Base-by-base conservation (phyloP, 2,329 filamentous ascomycete genomes). In the Fusarium pseudonygamai region DNA sequence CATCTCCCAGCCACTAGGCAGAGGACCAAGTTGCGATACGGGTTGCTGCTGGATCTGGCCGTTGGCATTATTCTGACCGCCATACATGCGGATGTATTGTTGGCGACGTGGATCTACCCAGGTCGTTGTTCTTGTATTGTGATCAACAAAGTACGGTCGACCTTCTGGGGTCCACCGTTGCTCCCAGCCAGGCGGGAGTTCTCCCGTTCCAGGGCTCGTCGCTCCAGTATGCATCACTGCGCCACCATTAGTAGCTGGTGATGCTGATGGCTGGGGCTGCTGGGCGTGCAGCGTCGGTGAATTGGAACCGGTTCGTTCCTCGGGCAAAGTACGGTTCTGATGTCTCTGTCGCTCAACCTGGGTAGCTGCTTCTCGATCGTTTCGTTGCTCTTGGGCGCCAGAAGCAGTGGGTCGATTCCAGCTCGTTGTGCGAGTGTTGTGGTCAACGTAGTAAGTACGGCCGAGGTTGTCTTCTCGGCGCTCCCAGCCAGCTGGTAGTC, bases 1-100 rank as follows among this genome's bases (percentile, higher is more conserved):
- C 96, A 99, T 99, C 87, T 99, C 96, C 96, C 96, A 99, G 6
- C 96, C 96, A 79, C 96, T 98, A 7, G 96, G 96, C 53, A 99
- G 84, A 32, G 96, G 96, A 8, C 96, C 96, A 50, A 99, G 89
- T 82, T 99, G 96, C 5, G 96, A 98, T 5, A 99, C 96, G 2
- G 96, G 96, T 83, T 99, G 96, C 81, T 98, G 96, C 83, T 98
- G 96, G 74, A 98, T 97, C 60, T 92, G 93, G 53, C 94, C 95
- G 77, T 92, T 95, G 76, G 91, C 90, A 71, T 92, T 93, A 82
- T 94, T 96, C 78, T 96, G 93, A 5, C 95, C 96, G 37, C 90
- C 90, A 80, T 99, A 99, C 93, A 98, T 98, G 67, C 96, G 90
- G 69, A 99, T 98, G 84, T 98, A 99, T 82, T 99, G 96, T 83